Evolutionary conservation across 345 rosid genomes (phyloP).

Genomic region (Citrus inodora): DNA sequence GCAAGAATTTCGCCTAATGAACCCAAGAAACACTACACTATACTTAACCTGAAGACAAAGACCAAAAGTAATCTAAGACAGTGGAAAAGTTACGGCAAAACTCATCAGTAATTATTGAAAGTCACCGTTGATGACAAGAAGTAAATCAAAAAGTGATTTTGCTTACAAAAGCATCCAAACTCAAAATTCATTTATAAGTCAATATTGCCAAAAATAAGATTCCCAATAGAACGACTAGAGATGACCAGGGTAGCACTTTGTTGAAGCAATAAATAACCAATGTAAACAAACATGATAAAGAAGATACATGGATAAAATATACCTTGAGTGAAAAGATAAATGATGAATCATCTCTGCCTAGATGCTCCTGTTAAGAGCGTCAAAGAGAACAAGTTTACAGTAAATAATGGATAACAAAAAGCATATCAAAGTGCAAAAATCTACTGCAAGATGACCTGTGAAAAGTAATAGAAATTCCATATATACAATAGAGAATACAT

Average conservation of each 20-base stretch:
- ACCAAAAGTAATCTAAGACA: background rate
- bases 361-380: slow-evolving; percentile 62
- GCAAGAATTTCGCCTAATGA: background rate
- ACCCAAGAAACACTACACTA: background rate
- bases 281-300: slow-evolving; percentile 4
- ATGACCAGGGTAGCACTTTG: background rate
- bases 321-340: slow-evolving; percentile 93
- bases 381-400: background rate
- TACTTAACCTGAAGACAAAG: background rate
- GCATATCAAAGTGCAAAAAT: background rate
- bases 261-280: background rate
- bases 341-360: slow-evolving; percentile 79
- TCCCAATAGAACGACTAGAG: background rate
- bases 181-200: background rate
- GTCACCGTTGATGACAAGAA: background rate
- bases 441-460: background rate
- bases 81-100: background rate
- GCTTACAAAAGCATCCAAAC: background rate
- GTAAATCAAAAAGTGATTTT: background rate
- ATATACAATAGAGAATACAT: background rate
- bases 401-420: background rate
- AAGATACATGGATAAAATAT: slow-evolving; percentile 16
- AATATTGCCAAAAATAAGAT: background rate
- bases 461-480: background rate
- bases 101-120: background rate